A percentile compares a stretch with the other conserved stretches of the same genome.
Conservation (phyloP, 257 asterid species). For the Rubia yunnanensis region DNA sequence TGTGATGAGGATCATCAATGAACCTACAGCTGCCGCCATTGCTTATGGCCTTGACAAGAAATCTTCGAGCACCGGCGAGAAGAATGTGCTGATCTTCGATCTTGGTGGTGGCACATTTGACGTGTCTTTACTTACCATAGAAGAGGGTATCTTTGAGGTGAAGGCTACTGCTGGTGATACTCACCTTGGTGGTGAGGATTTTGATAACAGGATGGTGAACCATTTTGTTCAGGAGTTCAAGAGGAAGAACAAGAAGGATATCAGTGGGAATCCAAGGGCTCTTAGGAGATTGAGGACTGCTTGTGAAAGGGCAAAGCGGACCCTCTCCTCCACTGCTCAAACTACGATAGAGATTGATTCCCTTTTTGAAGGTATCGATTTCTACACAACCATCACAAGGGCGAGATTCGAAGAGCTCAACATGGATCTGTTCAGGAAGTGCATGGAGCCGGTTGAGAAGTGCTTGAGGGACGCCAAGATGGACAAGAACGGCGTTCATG, state of each 20-base stretch:
- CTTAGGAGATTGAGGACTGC: constrained; percentile 31
- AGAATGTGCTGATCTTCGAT: constrained; percentile 28
- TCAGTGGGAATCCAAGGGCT: constrained; percentile 32
- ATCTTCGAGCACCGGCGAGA: constrained; percentile 20
- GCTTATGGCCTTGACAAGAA: constrained; percentile 42
- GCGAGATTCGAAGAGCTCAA: constrained; percentile 29
- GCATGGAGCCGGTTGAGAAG: constrained; percentile 41
- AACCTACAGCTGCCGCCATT: constrained; percentile 42
- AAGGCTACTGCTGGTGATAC: constrained; percentile 36
- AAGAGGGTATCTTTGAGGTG: constrained; percentile 31
- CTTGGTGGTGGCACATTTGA: constrained; percentile 41
- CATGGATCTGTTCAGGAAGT: constrained; percentile 31
- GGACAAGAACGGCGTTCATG: constrained; percentile 31
- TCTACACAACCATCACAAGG: constrained; percentile 25
- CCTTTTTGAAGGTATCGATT: constrained; percentile 25
- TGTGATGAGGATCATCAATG: constrained; percentile 34
- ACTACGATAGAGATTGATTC: constrained; percentile 30
- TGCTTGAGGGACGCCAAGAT: constrained; percentile 38
- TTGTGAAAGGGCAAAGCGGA: constrained; percentile 32
- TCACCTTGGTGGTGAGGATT: constrained; percentile 32
- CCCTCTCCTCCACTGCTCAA: constrained; percentile 30
- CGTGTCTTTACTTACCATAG: constrained; percentile 27
- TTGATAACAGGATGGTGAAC: constrained; percentile 30
- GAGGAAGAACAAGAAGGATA: constrained; percentile 28
- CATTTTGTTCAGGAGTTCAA: constrained; percentile 32